Percentiles rank a stretch among this genome's conserved stretches.
Conservation (phyloP, 1,139 yeast species). For the Magnusiomyces sp. region DNA sequence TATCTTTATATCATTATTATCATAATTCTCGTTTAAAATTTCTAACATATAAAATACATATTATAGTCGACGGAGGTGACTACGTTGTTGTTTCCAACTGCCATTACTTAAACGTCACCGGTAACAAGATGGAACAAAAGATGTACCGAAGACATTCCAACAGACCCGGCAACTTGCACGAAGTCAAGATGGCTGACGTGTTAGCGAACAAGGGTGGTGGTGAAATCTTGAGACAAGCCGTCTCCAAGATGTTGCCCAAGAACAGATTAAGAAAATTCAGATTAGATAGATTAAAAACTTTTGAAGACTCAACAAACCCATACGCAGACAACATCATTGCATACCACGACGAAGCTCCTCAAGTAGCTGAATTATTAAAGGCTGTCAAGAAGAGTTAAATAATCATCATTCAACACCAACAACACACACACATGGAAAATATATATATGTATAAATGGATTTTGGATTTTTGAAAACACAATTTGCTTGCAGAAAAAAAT, state of each 20-base stretch:
- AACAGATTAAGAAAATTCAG: conserved; percentile 73
- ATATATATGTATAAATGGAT: too few species aligned
- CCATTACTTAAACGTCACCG: conserved; percentile 67
- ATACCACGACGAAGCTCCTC: conserved; percentile 60
- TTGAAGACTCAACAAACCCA: conserved; percentile 85
- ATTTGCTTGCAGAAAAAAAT: too few species aligned
- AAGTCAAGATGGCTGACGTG: conserved; percentile 73
- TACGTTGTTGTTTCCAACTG: conserved; percentile 96
- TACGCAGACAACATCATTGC: conserved; percentile 76
- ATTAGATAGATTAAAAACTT: conserved; percentile 74
- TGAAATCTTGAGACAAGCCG: conserved; percentile 77
- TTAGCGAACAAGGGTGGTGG: conserved; percentile 75
- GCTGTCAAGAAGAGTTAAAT: too few species aligned
- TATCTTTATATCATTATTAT: conserved; percentile 2
- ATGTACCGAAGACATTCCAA: conserved; percentile 88
- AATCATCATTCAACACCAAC: too few species aligned
- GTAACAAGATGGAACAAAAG: conserved; percentile 74
- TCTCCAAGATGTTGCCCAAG: conserved; percentile 92
- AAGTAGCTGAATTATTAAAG: conserved; percentile 12
- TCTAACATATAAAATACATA: conserved; percentile 21
- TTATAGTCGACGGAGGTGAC: conserved; percentile 71
- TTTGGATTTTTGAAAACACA: conserved; percentile 6
- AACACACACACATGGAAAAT: too few species aligned
- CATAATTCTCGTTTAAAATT: background rate
- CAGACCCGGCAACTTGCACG: conserved; percentile 82